Percentiles rank a stretch among this genome's conserved stretches.
phyloP scores from a whole-genome alignment of 2,329 filamentous ascomycete species.

The Colletotrichum melonis region DNA sequence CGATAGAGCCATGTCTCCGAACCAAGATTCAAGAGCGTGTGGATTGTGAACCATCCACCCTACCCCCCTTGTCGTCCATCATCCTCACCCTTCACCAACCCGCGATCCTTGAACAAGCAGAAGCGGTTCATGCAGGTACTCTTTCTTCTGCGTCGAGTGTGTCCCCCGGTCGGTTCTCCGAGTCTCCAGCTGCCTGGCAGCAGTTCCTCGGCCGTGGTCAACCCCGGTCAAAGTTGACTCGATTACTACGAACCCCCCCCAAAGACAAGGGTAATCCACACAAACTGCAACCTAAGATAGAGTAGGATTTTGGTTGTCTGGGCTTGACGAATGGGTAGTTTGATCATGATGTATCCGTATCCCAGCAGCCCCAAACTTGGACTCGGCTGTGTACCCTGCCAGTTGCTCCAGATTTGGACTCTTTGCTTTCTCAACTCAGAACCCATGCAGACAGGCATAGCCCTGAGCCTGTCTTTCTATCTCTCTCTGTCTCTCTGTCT shows the following conservation, averaged over 20 bases:
- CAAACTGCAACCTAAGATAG: slow-evolving; percentile 28
- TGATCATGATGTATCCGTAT: slow-evolving; percentile 4
- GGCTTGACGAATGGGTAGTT: slow-evolving; percentile 17
- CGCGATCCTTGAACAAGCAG: slow-evolving; percentile 25
- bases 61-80: slow-evolving; percentile 23
- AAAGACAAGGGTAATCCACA: slow-evolving; percentile 18
- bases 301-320: slow-evolving; percentile 14
- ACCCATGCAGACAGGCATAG: background rate
- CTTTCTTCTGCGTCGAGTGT: slow-evolving; percentile 30
- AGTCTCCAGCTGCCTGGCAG: slow-evolving; percentile 30
- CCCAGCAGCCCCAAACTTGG: slow-evolving; percentile 12
- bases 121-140: slow-evolving; percentile 38
- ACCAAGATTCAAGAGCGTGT: background rate
- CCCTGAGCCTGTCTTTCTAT: background rate
- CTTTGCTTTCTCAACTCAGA: slow-evolving; percentile 1
- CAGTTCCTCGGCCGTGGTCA: slow-evolving; percentile 25
- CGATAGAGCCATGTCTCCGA: background rate
- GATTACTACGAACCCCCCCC: slow-evolving; percentile 13
- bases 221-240: slow-evolving; percentile 22
- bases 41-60: background rate
- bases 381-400: slow-evolving; percentile 20
- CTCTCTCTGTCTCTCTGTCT: background rate
- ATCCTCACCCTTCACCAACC: slow-evolving; percentile 30
- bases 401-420: slow-evolving; percentile 22
- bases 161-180: slow-evolving; percentile 3